These are phyloP conservation scores for Sporodiniella umbellata DNA, from an alignment of 371 early-diverging fungal species.

Conservation along the genomic window DNA sequence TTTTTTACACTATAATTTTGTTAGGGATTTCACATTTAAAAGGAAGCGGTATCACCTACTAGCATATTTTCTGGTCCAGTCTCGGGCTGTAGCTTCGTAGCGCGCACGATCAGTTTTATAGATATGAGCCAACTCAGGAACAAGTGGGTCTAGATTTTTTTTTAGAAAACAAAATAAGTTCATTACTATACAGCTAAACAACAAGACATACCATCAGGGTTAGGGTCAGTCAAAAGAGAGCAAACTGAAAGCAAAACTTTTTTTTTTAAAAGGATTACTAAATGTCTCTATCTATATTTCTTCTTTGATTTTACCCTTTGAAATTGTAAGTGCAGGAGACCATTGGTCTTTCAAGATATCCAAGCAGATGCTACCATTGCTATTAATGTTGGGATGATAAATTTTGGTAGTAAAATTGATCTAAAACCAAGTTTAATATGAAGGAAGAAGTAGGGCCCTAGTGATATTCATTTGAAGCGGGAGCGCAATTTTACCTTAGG, in stretches of 20 bases:
- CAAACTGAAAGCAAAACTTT: slow-evolving; percentile 96
- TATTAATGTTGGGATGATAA: slow-evolving; percentile 99
- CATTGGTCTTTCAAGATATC: slow-evolving; percentile 98
- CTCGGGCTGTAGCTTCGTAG: slow-evolving; percentile 87
- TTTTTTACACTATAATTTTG: slow-evolving; percentile 7
- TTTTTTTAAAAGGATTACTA: too few relatives aligned
- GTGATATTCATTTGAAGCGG: neutral
- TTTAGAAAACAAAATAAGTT: neutral
- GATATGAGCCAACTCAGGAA: slow-evolving; percentile 96
- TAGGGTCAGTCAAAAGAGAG: slow-evolving; percentile 98
- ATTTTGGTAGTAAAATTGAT: slow-evolving; percentile 96
- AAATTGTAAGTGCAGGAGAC: slow-evolving; percentile 98
- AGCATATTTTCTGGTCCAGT: slow-evolving; percentile 93
- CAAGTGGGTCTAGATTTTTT: slow-evolving; percentile 69
- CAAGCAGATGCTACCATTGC: slow-evolving; percentile 97
- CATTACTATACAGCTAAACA: neutral
- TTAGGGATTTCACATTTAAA: neutral
- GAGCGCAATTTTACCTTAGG: slow-evolving; percentile 72
- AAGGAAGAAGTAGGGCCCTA: neutral
- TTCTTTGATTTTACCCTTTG: slow-evolving; percentile 63
- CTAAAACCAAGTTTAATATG: slow-evolving; percentile 20
- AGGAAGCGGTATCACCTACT: slow-evolving; percentile 28
- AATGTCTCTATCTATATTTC: too few relatives aligned
- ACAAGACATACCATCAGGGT: slow-evolving; percentile 71
- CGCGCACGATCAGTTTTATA: slow-evolving; percentile 93